Evolutionary conservation across 169 alveolate species (phyloP).

Genomic region (Cryptosporidium muris): DNA sequence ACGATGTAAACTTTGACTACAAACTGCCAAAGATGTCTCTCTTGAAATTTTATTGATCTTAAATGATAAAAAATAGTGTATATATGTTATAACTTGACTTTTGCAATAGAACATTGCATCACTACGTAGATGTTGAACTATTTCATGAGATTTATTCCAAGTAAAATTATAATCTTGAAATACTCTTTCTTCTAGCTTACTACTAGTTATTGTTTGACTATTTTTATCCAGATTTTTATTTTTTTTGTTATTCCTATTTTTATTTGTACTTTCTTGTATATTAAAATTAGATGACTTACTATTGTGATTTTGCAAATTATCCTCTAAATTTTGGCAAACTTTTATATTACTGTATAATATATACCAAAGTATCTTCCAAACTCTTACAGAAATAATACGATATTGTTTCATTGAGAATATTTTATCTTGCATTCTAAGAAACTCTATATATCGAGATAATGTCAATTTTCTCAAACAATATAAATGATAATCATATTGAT

Average conservation of each 20-base stretch:
- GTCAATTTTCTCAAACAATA: slow-evolving; percentile 86
- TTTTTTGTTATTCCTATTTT: neutral
- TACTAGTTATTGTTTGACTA: neutral
- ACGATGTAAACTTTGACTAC: slow-evolving; percentile 18
- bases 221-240: neutral
- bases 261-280: neutral
- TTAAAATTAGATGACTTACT: no score
- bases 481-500: slow-evolving; percentile 88
- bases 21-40: slow-evolving; percentile 27
- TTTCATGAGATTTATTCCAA: slow-evolving; percentile 41
- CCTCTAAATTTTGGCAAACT: neutral
- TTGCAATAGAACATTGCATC: slow-evolving; percentile 11
- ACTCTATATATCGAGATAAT: slow-evolving; percentile 78
- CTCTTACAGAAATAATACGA: slow-evolving; percentile 1
- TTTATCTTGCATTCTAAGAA: slow-evolving; percentile 75
- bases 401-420: slow-evolving; percentile 33
- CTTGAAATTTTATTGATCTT: slow-evolving; percentile 25
- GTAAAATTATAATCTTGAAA: neutral
- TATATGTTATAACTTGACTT: slow-evolving; percentile 8
- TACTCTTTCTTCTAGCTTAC: neutral
- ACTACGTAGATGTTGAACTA: slow-evolving; percentile 5
- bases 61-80: slow-evolving; percentile 32
- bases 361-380: slow-evolving; percentile 43
- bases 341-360: neutral
- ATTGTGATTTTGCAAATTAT: neutral